Percentiles rank a stretch among this genome's conserved stretches.
Evolutionary conservation across 2,329 filamentous ascomycete species (phyloP).

Genomic region (Boeremia exigua): DNA sequence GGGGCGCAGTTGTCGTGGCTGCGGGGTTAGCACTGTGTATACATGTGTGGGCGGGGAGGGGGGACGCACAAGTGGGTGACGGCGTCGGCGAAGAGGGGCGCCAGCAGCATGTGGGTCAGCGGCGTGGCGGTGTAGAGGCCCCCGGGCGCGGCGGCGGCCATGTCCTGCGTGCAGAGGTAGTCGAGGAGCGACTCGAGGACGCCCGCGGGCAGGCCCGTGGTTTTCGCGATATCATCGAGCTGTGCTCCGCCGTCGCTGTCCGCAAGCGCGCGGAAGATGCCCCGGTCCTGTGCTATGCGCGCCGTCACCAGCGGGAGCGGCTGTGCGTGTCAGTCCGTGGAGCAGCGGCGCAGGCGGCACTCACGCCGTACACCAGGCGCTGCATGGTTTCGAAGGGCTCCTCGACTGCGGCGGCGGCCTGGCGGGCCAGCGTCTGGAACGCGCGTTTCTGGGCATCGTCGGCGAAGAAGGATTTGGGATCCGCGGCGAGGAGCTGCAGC

Average conservation of each 20-base stretch:
- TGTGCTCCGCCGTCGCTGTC: background rate
- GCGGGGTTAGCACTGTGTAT: background rate
- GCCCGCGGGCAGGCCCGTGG: background rate
- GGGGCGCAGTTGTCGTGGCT: slow-evolving; percentile 13
- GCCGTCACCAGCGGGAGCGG: slow-evolving; percentile 11
- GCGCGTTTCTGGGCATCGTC: slow-evolving; percentile 4
- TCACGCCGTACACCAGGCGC: slow-evolving; percentile 13
- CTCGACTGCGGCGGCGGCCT: background rate
- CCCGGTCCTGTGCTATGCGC: slow-evolving; percentile 6
- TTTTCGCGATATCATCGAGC: background rate
- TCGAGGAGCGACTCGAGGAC: slow-evolving; percentile 4
- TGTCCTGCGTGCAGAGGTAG: slow-evolving; percentile 5
- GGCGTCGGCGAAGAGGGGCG: slow-evolving; percentile 7
- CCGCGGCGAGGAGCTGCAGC: slow-evolving; percentile 3
- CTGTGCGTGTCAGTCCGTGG: background rate
- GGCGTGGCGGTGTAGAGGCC: background rate
- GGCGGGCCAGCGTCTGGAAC: slow-evolving; percentile 4
- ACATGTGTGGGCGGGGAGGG: too few relatives aligned
- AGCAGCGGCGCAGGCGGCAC: background rate
- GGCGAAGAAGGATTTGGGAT: slow-evolving; percentile 2
- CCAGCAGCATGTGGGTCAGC: slow-evolving; percentile 11
- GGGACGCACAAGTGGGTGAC: slow-evolving; percentile 10
- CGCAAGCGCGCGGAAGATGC: slow-evolving; percentile 1
- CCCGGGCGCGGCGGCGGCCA: background rate
- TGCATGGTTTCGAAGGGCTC: slow-evolving; percentile 13